Conservation (phyloP, 176 grass and related monocot genomes). For the Avena atlantica region DNA sequence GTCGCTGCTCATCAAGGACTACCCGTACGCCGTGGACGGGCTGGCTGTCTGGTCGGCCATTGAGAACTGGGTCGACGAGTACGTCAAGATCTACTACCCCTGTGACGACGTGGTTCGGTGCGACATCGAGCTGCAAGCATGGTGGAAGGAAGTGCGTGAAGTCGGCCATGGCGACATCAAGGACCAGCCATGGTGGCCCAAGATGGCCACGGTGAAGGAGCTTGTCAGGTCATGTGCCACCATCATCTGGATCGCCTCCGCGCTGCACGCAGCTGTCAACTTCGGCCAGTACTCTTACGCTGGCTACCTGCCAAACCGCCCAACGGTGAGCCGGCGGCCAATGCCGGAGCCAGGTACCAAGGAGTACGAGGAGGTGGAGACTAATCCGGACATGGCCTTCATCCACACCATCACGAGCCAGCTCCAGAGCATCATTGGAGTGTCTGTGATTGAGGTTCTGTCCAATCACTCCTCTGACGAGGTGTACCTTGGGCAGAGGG, state of each 20-base stretch:
- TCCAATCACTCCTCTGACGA: constrained; percentile 18
- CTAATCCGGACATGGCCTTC: neutral
- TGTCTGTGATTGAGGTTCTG: neutral
- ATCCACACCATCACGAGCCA: constrained; percentile 22
- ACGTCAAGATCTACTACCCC: constrained; percentile 61
- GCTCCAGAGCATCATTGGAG: neutral
- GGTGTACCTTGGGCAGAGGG: constrained; percentile 5
- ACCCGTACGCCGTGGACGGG: constrained; percentile 53
- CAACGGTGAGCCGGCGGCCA: neutral
- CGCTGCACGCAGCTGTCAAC: constrained; percentile 64
- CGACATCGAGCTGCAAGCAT: constrained; percentile 68
- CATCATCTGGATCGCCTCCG: constrained; percentile 63
- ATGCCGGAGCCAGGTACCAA: neutral
- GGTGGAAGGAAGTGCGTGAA: constrained; percentile 80
- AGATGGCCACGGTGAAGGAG: constrained; percentile 62
- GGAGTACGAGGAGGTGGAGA: neutral
- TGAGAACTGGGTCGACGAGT: constrained; percentile 57
- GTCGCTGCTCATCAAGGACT: constrained; percentile 34
- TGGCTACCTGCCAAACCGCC: constrained; percentile 4
- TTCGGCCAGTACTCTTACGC: constrained; percentile 65
- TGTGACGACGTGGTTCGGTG: constrained; percentile 44
- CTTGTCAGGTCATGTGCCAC: constrained; percentile 56
- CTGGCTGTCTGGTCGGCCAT: constrained; percentile 59
- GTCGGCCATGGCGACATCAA: constrained; percentile 73
- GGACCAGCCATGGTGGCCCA: constrained; percentile 67